Evolutionary conservation across 192 early-diverging fungal species (phyloP).

Genomic region (Podila epicladia): DNA sequence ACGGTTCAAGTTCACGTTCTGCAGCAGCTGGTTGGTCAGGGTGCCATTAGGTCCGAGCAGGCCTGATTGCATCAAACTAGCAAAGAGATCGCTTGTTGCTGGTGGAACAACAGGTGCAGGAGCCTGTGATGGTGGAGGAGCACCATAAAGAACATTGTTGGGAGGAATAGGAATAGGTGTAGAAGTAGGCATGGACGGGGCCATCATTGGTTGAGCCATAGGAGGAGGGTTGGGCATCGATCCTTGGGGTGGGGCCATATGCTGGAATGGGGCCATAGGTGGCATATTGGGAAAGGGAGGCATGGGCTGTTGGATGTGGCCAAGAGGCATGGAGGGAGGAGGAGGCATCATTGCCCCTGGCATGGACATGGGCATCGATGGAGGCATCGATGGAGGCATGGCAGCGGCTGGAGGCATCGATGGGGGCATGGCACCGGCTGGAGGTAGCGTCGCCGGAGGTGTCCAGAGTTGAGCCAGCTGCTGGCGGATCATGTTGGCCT

Average conservation of each 20-base stretch:
- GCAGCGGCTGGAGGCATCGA: conserved; percentile 8
- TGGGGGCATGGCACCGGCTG: not conserved
- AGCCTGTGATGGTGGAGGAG: not conserved
- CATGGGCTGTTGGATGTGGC: not conserved
- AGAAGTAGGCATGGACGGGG: not conserved
- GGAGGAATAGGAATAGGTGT: not conserved
- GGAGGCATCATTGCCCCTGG: not conserved
- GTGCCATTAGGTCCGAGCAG: conserved; percentile 33
- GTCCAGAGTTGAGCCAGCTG: conserved; percentile 49
- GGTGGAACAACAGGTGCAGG: not conserved
- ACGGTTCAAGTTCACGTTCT: conserved; percentile 16
- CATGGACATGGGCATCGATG: conserved; percentile 1
- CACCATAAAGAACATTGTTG: too few relatives aligned
- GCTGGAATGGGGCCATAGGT: not conserved
- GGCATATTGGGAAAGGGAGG: conserved; percentile 9
- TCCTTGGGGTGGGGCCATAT: not conserved
- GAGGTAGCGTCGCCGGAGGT: conserved; percentile 21
- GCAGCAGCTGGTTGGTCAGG: conserved; percentile 25
- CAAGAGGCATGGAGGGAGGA: not conserved
- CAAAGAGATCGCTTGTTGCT: conserved; percentile 30
- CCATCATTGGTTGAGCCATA: not conserved
- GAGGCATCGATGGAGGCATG: conserved; percentile 1
- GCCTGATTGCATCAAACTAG: conserved; percentile 45
- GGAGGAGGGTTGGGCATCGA: not conserved
- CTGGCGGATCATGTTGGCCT: conserved; percentile 57